phyloP scores from a whole-genome alignment of 768 basidiomycete species.

The Pleurotus platypus region DNA sequence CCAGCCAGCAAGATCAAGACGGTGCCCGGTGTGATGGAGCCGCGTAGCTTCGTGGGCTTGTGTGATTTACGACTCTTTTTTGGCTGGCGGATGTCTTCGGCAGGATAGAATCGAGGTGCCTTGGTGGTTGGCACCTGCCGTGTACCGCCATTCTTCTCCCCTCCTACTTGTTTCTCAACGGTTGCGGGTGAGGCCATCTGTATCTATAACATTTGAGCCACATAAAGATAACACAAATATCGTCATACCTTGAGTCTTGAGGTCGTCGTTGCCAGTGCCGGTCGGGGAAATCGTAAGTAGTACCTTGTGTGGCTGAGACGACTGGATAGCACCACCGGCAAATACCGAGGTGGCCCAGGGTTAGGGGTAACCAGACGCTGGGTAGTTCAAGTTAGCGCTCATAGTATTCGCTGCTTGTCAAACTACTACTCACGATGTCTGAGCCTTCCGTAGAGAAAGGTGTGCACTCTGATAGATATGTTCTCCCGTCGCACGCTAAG shows the following conservation, averaged over 20 bases:
- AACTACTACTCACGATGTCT: background rate
- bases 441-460: background rate
- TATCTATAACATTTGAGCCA: slow-evolving; percentile 1
- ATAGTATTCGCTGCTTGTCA: background rate
- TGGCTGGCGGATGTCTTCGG: slow-evolving; percentile 88
- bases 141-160: slow-evolving; percentile 87
- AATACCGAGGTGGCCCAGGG: background rate
- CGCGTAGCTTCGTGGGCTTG: slow-evolving; percentile 75
- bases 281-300: slow-evolving; percentile 10
- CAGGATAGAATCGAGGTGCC: slow-evolving; percentile 90
- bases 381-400: background rate
- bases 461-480: background rate
- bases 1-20: slow-evolving; percentile 96
- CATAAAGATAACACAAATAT: slow-evolving; percentile 8
- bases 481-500: background rate
- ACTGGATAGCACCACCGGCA: slow-evolving; percentile 8
- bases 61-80: slow-evolving; percentile 90
- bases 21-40: slow-evolving; percentile 89
- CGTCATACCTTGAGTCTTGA: slow-evolving; percentile 45
- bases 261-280: slow-evolving; percentile 49
- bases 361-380: slow-evolving; percentile 1
- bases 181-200: slow-evolving; percentile 46
- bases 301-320: slow-evolving; percentile 6
- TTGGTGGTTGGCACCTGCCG: slow-evolving; percentile 84
- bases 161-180: slow-evolving; percentile 81